Percentiles rank a stretch among this genome's conserved stretches.
These are phyloP conservation scores for Lichina pygmaea DNA, from an alignment of 495 filamentous ascomycete genomes.

Conservation along the genomic window DNA sequence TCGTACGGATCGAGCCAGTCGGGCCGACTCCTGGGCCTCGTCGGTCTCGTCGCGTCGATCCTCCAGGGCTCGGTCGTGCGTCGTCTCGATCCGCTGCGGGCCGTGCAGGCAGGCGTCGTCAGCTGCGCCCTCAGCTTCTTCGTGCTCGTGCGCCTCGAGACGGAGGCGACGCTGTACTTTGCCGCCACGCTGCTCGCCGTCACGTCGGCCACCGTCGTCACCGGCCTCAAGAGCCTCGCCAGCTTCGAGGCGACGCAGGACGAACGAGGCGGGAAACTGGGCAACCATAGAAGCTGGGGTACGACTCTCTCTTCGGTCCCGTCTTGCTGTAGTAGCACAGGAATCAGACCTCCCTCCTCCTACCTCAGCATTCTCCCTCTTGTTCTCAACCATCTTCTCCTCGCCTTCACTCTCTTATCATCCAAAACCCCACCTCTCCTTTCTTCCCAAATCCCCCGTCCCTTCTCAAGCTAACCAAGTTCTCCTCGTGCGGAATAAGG, in stretches of 20 bases:
- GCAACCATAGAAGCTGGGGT: conserved; percentile 58
- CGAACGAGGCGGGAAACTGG: conserved; percentile 66
- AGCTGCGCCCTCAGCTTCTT: conserved; percentile 58
- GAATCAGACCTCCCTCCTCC: too few relatives aligned
- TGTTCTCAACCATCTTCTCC: not conserved
- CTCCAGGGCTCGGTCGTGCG: conserved; percentile 72
- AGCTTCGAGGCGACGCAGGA: conserved; percentile 62
- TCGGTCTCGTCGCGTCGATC: conserved; percentile 75
- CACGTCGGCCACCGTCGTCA: conserved; percentile 82
- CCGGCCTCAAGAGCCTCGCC: conserved; percentile 69
- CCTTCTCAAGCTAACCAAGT: not conserved
- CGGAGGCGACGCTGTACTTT: conserved; percentile 40
- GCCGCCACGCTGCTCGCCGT: conserved; percentile 64
- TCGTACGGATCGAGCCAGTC: conserved; percentile 48
- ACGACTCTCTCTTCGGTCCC: conserved; percentile 1
- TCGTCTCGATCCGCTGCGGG: conserved; percentile 47
- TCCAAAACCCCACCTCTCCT: not conserved
- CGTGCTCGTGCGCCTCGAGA: conserved; percentile 39
- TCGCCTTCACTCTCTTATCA: not conserved
- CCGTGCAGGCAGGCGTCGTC: conserved; percentile 52
- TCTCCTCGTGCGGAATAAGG: conserved; percentile 16
- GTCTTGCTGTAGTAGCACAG: not conserved
- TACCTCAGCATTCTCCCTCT: too few relatives aligned
- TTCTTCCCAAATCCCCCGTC: not conserved
- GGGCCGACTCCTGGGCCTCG: conserved; percentile 71